Base-by-base conservation (phyloP, 306 rosid genomes). In the Sicyos edulis region DNA sequence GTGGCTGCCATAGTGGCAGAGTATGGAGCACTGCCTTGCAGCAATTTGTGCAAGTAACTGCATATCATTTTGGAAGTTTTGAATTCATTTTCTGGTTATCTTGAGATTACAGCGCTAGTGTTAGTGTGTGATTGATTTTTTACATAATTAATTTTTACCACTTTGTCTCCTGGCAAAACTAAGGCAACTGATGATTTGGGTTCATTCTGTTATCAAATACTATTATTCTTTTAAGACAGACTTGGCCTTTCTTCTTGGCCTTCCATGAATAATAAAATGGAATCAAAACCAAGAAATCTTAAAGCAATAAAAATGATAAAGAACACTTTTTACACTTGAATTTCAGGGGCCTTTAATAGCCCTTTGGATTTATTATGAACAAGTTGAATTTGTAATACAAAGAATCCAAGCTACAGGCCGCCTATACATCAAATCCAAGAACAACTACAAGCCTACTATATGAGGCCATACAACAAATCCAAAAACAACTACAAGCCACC, bases 1-100 rank as follows among this genome's bases (percentile, higher is more conserved):
- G 51, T 88, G 54, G 96, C 96, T 63, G 93, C 96, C 67, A 49
- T 82, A 14, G 70, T 90, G 69, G 96, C 93, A n/a, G n/a, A 26
- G 96, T 90, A 24, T 90, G 96, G 91, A 84, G 96, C 82, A 90
- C 96, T 75, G 52, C 93, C 8, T 53, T 90, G 64, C 96, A 90
- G 83, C 96, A 90, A 80, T 88, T 87, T 83, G 93, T 90, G n/a
- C n/a, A 83, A 71, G 96, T 78, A 51, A 20, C 21, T 51, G 71
- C 77, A n/a, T n/a, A 73, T 45, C 42, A 10, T 22, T 67, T 68
- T 49, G 44, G 54, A 68, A 49, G 13, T 68, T 22, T 3, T 49
- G 44, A 49, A 49, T 22, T 22, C 14, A 7, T 49, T 66, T 66
- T 66, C 37, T 19, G 40, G 54, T 47, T 45, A 67, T 21, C 17